These are phyloP conservation scores for Fusarium zealandicum DNA, from an alignment of 2,329 filamentous ascomycete genomes.

Conservation along the genomic window DNA sequence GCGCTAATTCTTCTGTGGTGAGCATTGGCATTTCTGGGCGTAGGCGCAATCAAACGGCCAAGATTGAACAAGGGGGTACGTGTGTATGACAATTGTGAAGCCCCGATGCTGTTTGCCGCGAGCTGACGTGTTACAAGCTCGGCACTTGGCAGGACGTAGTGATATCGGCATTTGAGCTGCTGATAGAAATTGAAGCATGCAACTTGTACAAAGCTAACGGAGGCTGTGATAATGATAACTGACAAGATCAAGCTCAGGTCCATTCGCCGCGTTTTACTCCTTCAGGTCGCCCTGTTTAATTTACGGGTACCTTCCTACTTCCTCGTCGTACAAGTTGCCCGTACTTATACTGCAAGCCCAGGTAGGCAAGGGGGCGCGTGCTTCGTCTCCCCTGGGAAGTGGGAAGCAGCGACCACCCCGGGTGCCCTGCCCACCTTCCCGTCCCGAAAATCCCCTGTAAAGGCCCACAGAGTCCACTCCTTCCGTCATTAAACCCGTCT, in stretches of 20 bases:
- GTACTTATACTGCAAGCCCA: not conserved
- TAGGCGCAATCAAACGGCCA: conserved; percentile 19
- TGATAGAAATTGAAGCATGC: too few relatives aligned
- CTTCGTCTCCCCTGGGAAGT: conserved; percentile 15
- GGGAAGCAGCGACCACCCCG: conserved; percentile 4
- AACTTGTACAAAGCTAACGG: too few relatives aligned
- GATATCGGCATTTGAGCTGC: not conserved
- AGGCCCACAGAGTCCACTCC: conserved; percentile 16
- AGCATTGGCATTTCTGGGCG: conserved; percentile 25
- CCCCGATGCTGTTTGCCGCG: conserved; percentile 21
- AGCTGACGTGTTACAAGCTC: conserved; percentile 13
- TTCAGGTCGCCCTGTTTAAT: not conserved
- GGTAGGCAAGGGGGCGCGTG: conserved; percentile 32
- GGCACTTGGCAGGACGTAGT: not conserved
- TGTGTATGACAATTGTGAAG: conserved; percentile 1
- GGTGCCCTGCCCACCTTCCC: conserved; percentile 32
- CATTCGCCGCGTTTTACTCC: not conserved
- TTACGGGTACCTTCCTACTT: not conserved
- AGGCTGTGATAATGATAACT: too few relatives aligned
- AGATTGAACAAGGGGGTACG: conserved; percentile 7
- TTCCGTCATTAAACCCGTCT: conserved; percentile 20
- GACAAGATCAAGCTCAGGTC: not conserved
- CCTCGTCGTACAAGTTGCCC: conserved; percentile 3
- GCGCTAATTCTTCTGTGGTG: not conserved
- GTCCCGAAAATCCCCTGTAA: too few relatives aligned